Conservation (phyloP, 148 eudicot genomes). For the Cornus florida region DNA sequence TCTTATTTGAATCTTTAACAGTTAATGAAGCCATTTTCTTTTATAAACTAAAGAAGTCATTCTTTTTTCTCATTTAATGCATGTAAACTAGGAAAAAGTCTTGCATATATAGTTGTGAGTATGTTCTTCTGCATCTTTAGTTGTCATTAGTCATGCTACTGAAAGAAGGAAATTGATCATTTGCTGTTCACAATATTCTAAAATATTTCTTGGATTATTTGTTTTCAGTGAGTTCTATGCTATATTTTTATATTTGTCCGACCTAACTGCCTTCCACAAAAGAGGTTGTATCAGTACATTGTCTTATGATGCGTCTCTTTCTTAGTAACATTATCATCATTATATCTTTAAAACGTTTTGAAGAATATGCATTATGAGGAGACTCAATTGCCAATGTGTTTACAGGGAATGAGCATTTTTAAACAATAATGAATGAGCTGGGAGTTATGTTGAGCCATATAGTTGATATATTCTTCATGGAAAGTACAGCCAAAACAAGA, state of each 20-base stretch:
- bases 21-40: background rate
- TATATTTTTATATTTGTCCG: no score
- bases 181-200: background rate
- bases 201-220: background rate
- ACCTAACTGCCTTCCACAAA: background rate
- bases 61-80: background rate
- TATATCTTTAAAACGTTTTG: background rate
- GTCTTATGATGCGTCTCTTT: background rate
- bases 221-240: background rate
- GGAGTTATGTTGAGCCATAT: background rate
- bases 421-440: background rate
- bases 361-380: background rate
- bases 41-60: background rate
- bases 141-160: background rate
- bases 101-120: background rate
- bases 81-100: background rate
- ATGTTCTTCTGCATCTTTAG: background rate
- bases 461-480: background rate
- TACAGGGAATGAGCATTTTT: background rate
- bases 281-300: background rate
- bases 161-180: background rate
- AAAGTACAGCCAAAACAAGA: conserved; percentile 1
- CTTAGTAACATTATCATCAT: background rate
- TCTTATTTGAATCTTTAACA: background rate
- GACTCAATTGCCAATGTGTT: background rate